A percentile compares a stretch with the other conserved stretches of the same genome.
Evolutionary conservation across 1,284 basidiomycete species (phyloP).

Genomic region (Agroathelia rolfsii): DNA sequence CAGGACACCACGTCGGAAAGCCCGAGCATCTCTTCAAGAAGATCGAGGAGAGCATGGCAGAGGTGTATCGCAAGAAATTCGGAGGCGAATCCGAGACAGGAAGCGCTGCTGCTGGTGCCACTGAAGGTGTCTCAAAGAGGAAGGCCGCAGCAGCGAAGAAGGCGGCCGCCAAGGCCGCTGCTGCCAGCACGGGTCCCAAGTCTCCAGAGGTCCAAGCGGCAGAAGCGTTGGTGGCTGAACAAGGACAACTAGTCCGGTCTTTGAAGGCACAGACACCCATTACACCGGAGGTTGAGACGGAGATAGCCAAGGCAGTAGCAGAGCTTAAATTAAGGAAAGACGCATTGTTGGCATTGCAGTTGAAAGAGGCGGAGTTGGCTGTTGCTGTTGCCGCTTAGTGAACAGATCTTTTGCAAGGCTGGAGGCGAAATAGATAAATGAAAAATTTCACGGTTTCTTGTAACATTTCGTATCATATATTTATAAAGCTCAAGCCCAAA

Average conservation of each 20-base stretch:
- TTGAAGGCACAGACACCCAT: constrained; percentile 59
- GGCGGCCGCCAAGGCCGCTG: constrained; percentile 17
- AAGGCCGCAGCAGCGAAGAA: constrained; percentile 37
- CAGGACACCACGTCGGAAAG: constrained; percentile 79
- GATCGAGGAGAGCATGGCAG: constrained; percentile 88
- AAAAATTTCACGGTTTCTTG: no score
- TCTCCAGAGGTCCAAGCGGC: constrained; percentile 53
- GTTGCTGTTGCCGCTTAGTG: no score
- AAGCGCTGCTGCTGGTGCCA: constrained; percentile 23
- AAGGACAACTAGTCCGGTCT: constrained; percentile 61
- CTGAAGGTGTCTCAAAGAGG: constrained; percentile 38
- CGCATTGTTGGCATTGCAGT: constrained; percentile 28
- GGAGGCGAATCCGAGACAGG: constrained; percentile 46
- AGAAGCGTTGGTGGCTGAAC: constrained; percentile 64
- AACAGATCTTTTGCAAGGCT: no score
- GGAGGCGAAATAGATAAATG: no score
- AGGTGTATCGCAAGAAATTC: constrained; percentile 76
- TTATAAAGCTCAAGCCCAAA: no score
- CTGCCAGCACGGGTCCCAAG: constrained; percentile 34
- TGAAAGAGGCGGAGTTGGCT: constrained; percentile 39
- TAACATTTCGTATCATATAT: no score
- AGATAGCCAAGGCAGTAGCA: constrained; percentile 50
- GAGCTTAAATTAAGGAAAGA: constrained; percentile 43
- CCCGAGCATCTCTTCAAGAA: constrained; percentile 90
- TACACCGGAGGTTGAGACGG: constrained; percentile 54